A percentile compares a stretch with the other conserved stretches of the same genome.
Evolutionary conservation across 2,329 filamentous ascomycete species (phyloP).

Genomic region (Fusarium sp.): DNA sequence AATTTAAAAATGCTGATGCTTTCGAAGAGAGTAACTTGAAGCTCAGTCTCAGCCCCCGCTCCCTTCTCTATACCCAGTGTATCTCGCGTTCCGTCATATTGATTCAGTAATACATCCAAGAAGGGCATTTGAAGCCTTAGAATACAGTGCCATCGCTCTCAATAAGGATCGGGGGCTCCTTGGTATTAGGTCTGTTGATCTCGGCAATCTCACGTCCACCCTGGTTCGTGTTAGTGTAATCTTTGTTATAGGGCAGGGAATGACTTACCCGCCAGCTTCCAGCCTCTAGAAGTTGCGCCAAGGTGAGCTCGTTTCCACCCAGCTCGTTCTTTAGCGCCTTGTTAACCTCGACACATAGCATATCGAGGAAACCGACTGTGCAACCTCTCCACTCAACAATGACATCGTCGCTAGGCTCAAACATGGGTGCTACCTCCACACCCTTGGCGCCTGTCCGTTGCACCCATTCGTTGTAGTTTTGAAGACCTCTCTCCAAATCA

Average conservation of each 20-base stretch:
- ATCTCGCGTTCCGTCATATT: conserved; percentile 39
- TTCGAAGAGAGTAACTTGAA: conserved; percentile 35
- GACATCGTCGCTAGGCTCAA: conserved; percentile 70
- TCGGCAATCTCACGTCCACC: conserved; percentile 96
- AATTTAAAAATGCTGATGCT: conserved; percentile 42
- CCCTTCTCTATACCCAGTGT: conserved; percentile 34
- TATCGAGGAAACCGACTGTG: conserved; percentile 71
- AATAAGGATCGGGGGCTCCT: conserved; percentile 96
- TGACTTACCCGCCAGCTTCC: conserved; percentile 93
- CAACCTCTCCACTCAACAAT: conserved; percentile 76
- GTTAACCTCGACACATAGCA: conserved; percentile 60
- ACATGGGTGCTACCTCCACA: conserved; percentile 69
- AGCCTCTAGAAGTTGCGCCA: conserved; percentile 93
- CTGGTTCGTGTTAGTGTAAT: conserved; percentile 57
- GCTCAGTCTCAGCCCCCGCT: conserved; percentile 24
- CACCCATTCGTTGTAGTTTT: conserved; percentile 74
- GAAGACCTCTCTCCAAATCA: conserved; percentile 78
- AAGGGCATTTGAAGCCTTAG: conserved; percentile 59
- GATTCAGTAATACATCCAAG: conserved; percentile 41
- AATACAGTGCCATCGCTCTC: conserved; percentile 97
- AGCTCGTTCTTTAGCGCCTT: conserved; percentile 64
- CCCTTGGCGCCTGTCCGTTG: conserved; percentile 76
- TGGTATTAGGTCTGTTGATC: conserved; percentile 94
- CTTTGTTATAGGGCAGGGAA: not conserved
- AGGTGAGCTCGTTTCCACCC: conserved; percentile 76